phyloP scores from a whole-genome alignment of 768 basidiomycete species.

The Phallus indusiatus region DNA sequence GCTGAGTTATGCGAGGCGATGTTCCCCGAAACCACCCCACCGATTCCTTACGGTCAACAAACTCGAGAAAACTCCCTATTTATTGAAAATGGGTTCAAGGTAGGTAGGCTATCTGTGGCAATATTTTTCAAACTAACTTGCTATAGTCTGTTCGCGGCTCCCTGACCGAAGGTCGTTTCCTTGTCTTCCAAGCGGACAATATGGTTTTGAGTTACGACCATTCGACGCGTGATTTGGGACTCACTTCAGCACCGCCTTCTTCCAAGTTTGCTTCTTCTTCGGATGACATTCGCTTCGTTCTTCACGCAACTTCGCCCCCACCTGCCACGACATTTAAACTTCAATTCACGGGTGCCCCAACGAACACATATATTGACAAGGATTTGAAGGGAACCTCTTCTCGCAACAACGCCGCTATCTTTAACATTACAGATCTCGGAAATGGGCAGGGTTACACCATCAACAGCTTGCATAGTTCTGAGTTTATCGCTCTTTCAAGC shows the following conservation, averaged over 20 bases:
- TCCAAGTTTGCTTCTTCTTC: background rate
- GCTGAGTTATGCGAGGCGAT: background rate
- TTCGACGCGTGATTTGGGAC: background rate
- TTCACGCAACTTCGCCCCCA: background rate
- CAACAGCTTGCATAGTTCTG: background rate
- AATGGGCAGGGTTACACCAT: background rate
- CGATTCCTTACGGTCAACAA: constrained; percentile 4
- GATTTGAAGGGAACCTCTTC: background rate
- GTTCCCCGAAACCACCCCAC: background rate
- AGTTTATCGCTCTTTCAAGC: background rate
- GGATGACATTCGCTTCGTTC: background rate
- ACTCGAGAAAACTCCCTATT: background rate
- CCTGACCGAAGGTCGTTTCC: constrained; percentile 11
- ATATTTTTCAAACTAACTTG: background rate
- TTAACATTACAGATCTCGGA: background rate
- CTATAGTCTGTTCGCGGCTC: constrained; percentile 5
- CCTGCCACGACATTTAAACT: background rate
- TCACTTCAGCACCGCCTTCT: background rate
- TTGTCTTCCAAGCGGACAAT: constrained; percentile 6
- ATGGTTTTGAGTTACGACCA: background rate
- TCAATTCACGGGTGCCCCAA: background rate
- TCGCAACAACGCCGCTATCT: background rate
- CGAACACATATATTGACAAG: background rate
- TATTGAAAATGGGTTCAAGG: constrained; percentile 7
- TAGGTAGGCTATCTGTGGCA: background rate